Conservation (phyloP, 805 yeast genomes). For the Candida gorgasii region DNA sequence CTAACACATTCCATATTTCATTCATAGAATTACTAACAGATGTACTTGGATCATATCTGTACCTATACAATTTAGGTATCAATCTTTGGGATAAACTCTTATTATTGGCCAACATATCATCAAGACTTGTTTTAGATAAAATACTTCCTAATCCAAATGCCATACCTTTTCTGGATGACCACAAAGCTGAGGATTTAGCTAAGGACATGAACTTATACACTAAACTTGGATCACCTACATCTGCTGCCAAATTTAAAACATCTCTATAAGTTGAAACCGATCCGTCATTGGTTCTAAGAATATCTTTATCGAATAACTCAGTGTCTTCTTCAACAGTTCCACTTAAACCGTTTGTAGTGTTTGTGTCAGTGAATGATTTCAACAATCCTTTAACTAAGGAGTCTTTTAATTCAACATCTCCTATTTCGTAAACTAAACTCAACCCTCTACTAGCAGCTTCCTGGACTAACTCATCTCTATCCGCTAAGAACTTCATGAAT, state of each 20-base stretch:
- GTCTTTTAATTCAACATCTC: constrained; percentile 66
- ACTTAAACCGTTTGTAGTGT: constrained; percentile 47
- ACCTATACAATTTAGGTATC: constrained; percentile 81
- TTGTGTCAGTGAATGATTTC: constrained; percentile 74
- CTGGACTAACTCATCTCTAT: constrained; percentile 83
- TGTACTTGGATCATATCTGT: constrained; percentile 79
- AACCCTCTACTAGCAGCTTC: constrained; percentile 91
- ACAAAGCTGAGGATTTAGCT: constrained; percentile 81
- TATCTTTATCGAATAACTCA: constrained; percentile 80
- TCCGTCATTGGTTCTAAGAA: constrained; percentile 76
- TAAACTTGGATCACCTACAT: constrained; percentile 92
- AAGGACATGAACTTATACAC: constrained; percentile 93
- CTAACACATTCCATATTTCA: constrained; percentile 79
- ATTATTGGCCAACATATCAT: constrained; percentile 57
- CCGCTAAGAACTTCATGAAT: constrained; percentile 78
- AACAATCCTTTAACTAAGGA: constrained; percentile 71
- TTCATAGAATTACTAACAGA: constrained; percentile 81
- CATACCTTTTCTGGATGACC: constrained; percentile 92
- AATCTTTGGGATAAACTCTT: constrained; percentile 55
- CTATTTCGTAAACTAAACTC: constrained; percentile 76
- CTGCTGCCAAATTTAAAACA: constrained; percentile 83
- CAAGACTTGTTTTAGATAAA: constrained; percentile 74
- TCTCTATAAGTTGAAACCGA: constrained; percentile 91
- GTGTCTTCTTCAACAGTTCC: constrained; percentile 81
- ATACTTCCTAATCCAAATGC: constrained; percentile 92